Base-by-base conservation (phyloP, 331 rosid species). In the Prunus yedoensis region DNA sequence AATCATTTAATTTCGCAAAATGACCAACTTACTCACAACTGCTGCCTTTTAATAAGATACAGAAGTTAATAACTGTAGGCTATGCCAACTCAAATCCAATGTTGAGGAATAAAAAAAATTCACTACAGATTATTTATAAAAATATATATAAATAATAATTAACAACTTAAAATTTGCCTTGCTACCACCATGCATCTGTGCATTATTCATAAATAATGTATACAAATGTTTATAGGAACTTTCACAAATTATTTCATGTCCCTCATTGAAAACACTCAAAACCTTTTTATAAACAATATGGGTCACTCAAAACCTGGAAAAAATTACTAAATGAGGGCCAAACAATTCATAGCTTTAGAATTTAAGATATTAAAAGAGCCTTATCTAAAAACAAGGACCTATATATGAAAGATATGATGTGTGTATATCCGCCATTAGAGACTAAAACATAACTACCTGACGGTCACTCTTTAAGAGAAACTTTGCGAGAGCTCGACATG, bases 401-500 rank as follows among this genome's bases (percentile, higher is more conserved):
- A 3, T 30, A 65, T 16, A 38, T 18, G 25, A 54, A 16, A 63
- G 20, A 15, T 20, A 66, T 59, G 3, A n/a, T 28, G 32, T 14
- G 57, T 6, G 13, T 17, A 32, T 15, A 32, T 32, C 57, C 16
- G 21, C 25, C 6, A 53, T 17, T n/a, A 41, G 23, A 17, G 32
- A 28, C 8, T 75, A 43, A 8, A 75, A 56, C 2, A 63, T 21
- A 68, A 57, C 57, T 63, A 94, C 98, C 95, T 90, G 93, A 30
- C 97, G 83, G 80, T 94, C 98, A 84, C 80, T 83, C 86, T 94
- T 94, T 66, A 94, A 82, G 69, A 94, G 92, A 74, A 71, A 78
- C 86, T 90, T 94, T 38, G 98, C 97, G 64, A 94, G 86, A 77
- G 90, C 81, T 64, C 90, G 93, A 77, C 96, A 91, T 10, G 97